Evolutionary conservation across 1,284 basidiomycete genomes (phyloP), one percentile per base, ranked within the genome.

Genomic region (Exobasidium cylindrosporum): DNA sequence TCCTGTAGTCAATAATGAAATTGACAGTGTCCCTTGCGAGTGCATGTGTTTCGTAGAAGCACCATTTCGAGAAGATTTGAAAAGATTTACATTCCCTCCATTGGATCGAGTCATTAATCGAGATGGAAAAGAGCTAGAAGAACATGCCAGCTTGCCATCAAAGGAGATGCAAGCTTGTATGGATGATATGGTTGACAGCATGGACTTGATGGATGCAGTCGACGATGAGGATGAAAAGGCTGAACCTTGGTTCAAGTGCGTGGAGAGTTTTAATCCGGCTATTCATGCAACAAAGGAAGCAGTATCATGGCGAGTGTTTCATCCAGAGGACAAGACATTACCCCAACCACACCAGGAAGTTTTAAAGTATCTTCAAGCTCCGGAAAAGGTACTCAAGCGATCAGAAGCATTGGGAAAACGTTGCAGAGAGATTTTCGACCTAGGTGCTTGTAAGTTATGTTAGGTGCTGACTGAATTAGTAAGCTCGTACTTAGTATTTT

Each of bases 51-150:
- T 68, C 46, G 61, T 46, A 29, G 32, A 62, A 32, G 87, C 96
- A 83, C 95, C 95, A 0, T 97, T 97, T 75, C 90, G 92, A 2
- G 93, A 97, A 74, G 95, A 98, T 73, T 83, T 94, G 58, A 86
- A 91, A 64, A 88, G 87, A 66, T 92, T 92, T 79, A 87, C 86
- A 10, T 97, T 97, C 77, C 87, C 89, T 0, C 91, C 91, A 0
- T 84, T 97, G 40, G 87, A 88, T 45, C 85, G 84, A 10, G 84
- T 95, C 32, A 82, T 89, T 66, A 88, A 87, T 53, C 89, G 87
- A 73, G 88, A 87, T 43, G 92, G 92, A 2, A 87, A 89, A 65
- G 81, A 82, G 3, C 80, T 96, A 46, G 85, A 81, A 4, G 86
- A 87, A 65, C 93, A 96, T 74, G 86, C 89, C 0, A 89, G 89